Conservation (phyloP, 306 rosid species). For the Parietaria judaica region DNA sequence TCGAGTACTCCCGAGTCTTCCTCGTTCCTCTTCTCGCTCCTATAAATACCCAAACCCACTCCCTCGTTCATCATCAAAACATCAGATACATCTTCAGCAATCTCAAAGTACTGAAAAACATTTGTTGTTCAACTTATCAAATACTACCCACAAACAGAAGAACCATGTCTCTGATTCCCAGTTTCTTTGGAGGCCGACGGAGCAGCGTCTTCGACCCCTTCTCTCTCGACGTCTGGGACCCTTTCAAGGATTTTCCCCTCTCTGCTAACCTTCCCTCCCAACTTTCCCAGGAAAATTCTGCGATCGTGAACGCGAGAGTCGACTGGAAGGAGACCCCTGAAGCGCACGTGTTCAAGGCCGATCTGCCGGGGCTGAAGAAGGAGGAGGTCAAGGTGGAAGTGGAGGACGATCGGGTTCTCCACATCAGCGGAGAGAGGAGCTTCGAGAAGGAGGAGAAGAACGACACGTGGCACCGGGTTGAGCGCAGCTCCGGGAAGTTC, state of each 20-base stretch:
- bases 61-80: too few relatives aligned
- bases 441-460: conserved; percentile 26
- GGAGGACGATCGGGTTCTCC: conserved; percentile 22
- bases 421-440: conserved; percentile 27
- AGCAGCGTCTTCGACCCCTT: conserved; percentile 11
- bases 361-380: conserved; percentile 22
- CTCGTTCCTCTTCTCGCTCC: too few relatives aligned
- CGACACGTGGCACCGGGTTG: conserved; percentile 28
- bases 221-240: conserved; percentile 20
- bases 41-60: too few relatives aligned
- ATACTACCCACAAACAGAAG: too few relatives aligned
- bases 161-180: conserved; percentile 30
- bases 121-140: too few relatives aligned
- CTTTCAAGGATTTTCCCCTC: conserved; percentile 14
- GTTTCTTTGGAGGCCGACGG: conserved; percentile 15
- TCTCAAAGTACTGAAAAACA: too few relatives aligned
- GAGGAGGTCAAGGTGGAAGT: conserved; percentile 27
- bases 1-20: too few relatives aligned
- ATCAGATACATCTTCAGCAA: too few relatives aligned
- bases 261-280: conserved; percentile 5
- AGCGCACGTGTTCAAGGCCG: conserved; percentile 28
- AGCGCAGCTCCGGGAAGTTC: conserved; percentile 27
- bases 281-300: conserved; percentile 1
- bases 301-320: conserved; percentile 1
- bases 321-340: conserved; percentile 35